These are phyloP conservation scores for Microdochium trichocladiopsis DNA, from an alignment of 2,329 filamentous ascomycete species.

Conservation along the genomic window DNA sequence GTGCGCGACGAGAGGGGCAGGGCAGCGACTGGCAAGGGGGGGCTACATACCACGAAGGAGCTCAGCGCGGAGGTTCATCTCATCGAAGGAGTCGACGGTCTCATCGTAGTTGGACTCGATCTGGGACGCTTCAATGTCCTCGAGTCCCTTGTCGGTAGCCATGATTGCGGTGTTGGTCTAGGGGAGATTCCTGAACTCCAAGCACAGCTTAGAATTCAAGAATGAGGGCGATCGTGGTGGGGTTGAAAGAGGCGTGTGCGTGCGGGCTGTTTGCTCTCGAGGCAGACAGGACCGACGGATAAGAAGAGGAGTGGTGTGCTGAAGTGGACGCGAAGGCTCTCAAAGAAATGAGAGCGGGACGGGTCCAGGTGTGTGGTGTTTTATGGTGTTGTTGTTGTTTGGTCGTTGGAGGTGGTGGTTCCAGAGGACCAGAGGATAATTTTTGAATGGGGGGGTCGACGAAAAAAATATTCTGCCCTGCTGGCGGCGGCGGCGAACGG, in stretches of 20 bases:
- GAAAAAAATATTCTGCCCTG: constrained; percentile 17
- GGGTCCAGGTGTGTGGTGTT: constrained; percentile 8
- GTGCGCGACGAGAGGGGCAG: neutral
- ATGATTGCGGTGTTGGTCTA: constrained; percentile 72
- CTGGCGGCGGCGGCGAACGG: neutral
- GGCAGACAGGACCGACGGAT: constrained; percentile 14
- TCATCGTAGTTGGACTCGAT: constrained; percentile 99
- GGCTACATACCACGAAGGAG: constrained; percentile 74
- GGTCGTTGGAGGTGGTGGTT: constrained; percentile 12
- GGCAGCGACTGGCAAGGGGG: constrained; percentile 7
- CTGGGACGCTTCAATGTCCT: constrained; percentile 69
- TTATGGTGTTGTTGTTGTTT: constrained; percentile 9
- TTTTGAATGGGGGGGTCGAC: constrained; percentile 7
- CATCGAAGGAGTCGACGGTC: constrained; percentile 97
- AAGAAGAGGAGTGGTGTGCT: constrained; percentile 10
- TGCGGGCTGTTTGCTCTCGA: constrained; percentile 14
- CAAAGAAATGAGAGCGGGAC: constrained; percentile 14
- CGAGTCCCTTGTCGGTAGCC: constrained; percentile 98
- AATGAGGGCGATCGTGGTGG: constrained; percentile 28
- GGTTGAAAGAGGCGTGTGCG: constrained; percentile 18
- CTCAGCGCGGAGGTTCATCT: constrained; percentile 95
- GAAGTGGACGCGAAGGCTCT: constrained; percentile 12
- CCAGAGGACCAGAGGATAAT: constrained; percentile 6
- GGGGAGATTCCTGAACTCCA: constrained; percentile 63
- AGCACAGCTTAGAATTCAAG: constrained; percentile 73